These are phyloP conservation scores for Mortierella polycephala DNA, from an alignment of 371 early-diverging fungal genomes.

Conservation along the genomic window DNA sequence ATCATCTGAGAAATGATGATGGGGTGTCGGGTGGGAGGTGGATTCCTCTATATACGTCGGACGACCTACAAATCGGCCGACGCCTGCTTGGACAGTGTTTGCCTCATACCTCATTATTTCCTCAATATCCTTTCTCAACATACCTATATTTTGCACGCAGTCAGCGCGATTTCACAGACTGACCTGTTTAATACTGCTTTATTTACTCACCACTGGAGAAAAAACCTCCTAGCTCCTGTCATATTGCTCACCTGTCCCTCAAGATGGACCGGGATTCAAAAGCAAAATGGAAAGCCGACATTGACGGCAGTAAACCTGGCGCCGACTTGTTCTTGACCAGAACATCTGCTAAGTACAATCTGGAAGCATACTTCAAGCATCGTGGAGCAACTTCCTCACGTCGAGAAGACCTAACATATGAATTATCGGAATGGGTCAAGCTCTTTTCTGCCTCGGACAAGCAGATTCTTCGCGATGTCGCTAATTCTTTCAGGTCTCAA, in stretches of 20 bases:
- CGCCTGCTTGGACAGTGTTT: constrained; percentile 35
- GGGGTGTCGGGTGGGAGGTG: constrained; percentile 27
- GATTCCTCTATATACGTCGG: constrained; percentile 30
- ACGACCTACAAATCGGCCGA: constrained; percentile 16
- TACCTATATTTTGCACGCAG: constrained; percentile 5
- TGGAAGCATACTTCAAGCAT: constrained; percentile 10
- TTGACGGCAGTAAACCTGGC: constrained; percentile 15
- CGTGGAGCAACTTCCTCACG: constrained; percentile 16
- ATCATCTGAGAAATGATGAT: constrained; percentile 12
- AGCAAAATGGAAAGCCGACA: constrained; percentile 10
- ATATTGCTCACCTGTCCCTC: constrained; percentile 9
- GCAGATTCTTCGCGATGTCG: constrained; percentile 12
- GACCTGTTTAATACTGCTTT: neutral
- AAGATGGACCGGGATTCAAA: neutral
- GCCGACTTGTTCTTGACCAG: constrained; percentile 20
- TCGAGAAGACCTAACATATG: constrained; percentile 4
- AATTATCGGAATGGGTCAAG: constrained; percentile 13
- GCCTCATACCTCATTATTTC: constrained; percentile 7
- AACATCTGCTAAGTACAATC: constrained; percentile 18
- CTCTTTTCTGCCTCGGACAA: constrained; percentile 14
- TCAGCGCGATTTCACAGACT: constrained; percentile 6
- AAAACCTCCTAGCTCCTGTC: neutral
- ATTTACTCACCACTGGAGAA: constrained; percentile 7
- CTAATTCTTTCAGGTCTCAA: constrained; percentile 2
- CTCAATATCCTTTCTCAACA: constrained; percentile 9